Evolutionary conservation across 495 filamentous ascomycete genomes (phyloP).

Genomic region (Paragyromitra xinjiangensis): DNA sequence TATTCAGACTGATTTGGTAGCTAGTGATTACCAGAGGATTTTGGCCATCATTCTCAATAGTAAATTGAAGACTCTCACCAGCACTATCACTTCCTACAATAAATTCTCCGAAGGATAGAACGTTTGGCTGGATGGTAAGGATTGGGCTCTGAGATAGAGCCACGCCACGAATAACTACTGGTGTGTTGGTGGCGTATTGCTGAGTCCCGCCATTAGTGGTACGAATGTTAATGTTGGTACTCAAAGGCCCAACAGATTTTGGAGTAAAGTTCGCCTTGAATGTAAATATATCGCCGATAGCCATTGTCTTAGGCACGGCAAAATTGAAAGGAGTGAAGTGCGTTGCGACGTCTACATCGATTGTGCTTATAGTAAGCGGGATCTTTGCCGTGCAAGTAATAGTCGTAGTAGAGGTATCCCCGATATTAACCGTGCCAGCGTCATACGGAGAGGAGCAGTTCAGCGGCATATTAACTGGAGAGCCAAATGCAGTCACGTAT

Average conservation of each 20-base stretch:
- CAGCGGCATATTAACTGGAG: constrained; percentile 60
- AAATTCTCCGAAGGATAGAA: constrained; percentile 56
- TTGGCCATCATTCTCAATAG: constrained; percentile 52
- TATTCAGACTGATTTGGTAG: constrained; percentile 50
- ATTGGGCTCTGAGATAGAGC: constrained; percentile 49
- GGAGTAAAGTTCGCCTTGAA: constrained; percentile 61
- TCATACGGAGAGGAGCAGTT: constrained; percentile 59
- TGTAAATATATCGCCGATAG: constrained; percentile 58
- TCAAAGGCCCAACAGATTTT: constrained; percentile 57
- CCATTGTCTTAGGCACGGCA: constrained; percentile 58
- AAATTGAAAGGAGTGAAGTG: constrained; percentile 58
- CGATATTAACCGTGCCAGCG: constrained; percentile 57
- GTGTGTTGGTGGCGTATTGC: constrained; percentile 51
- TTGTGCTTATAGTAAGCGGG: constrained; percentile 54
- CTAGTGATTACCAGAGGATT: constrained; percentile 30
- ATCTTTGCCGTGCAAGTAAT: constrained; percentile 59
- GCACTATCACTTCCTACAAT: constrained; percentile 42
- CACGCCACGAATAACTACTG: constrained; percentile 52
- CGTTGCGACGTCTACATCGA: constrained; percentile 57
- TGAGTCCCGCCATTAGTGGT: constrained; percentile 54
- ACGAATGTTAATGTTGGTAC: constrained; percentile 58
- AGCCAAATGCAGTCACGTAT: constrained; percentile 59
- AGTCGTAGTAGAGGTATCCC: constrained; percentile 36
- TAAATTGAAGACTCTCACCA: constrained; percentile 44
- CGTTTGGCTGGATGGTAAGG: constrained; percentile 53